Evolutionary conservation across 2,329 filamentous ascomycete genomes (phyloP).

Genomic region (Calonectria pseudoturangicola): DNA sequence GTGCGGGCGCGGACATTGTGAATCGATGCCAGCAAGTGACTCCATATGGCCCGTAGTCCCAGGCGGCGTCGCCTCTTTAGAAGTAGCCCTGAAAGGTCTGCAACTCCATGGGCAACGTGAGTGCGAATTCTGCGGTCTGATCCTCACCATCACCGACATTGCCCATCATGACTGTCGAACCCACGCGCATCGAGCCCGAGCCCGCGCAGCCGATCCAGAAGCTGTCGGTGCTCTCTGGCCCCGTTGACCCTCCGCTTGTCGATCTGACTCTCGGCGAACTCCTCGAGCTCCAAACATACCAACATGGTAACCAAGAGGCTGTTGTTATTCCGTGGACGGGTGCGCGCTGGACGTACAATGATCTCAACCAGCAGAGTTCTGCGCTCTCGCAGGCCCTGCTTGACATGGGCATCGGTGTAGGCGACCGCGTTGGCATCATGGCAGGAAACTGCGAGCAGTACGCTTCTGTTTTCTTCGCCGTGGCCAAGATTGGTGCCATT

Average conservation of each 20-base stretch:
- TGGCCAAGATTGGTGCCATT: constrained; percentile 79
- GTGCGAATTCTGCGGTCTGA: constrained; percentile 23
- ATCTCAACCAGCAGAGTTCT: constrained; percentile 77
- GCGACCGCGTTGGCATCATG: constrained; percentile 85
- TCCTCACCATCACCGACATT: constrained; percentile 27
- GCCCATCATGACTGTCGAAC: constrained; percentile 56
- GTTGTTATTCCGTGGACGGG: constrained; percentile 86
- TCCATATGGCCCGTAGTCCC: constrained; percentile 37
- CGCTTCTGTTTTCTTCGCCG: constrained; percentile 84
- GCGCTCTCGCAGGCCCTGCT: constrained; percentile 79
- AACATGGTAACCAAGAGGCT: constrained; percentile 79
- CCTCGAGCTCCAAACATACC: constrained; percentile 80
- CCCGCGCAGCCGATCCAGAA: constrained; percentile 59
- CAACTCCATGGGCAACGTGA: constrained; percentile 26
- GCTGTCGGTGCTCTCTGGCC: constrained; percentile 79
- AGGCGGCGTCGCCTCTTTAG: constrained; percentile 15
- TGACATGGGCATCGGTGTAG: constrained; percentile 78
- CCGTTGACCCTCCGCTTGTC: constrained; percentile 80
- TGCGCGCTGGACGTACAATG: constrained; percentile 82
- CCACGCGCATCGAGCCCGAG: constrained; percentile 54
- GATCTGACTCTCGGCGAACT: constrained; percentile 84
- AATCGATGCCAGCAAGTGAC: constrained; percentile 38
- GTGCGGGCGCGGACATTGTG: constrained; percentile 27
- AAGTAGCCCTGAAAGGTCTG: constrained; percentile 5
- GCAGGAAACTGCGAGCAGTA: constrained; percentile 89